Percentiles rank a stretch among this genome's conserved stretches.
phyloP scores from a whole-genome alignment of 495 filamentous ascomycete genomes.

The Astrothelium subdiscretum region DNA sequence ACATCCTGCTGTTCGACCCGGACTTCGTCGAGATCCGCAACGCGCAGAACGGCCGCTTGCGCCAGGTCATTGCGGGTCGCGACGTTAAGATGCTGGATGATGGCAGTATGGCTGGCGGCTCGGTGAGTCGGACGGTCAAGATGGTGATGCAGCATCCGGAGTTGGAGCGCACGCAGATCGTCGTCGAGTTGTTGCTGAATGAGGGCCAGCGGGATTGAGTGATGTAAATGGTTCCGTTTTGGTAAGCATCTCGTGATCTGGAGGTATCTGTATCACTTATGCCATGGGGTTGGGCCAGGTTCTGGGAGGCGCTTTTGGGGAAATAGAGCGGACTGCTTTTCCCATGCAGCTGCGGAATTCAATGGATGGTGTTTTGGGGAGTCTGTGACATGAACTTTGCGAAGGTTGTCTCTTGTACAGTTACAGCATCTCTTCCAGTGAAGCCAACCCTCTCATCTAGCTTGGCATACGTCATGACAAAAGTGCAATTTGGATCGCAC shows the following conservation, averaged over 20 bases:
- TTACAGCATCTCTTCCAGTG: neutral
- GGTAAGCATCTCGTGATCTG: neutral
- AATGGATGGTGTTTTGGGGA: neutral
- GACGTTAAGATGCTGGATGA: conserved; percentile 85
- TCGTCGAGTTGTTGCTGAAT: conserved; percentile 87
- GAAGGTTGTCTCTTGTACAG: neutral
- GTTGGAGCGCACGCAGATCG: conserved; percentile 64
- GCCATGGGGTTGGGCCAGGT: neutral
- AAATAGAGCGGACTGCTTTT: neutral
- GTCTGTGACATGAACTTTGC: neutral
- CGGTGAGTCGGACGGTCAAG: conserved; percentile 57
- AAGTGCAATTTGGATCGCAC: neutral
- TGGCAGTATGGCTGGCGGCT: conserved; percentile 41
- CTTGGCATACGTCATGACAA: neutral
- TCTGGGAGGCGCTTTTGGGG: neutral
- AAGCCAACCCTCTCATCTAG: neutral
- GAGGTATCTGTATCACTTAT: neutral
- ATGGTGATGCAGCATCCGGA: conserved; percentile 92
- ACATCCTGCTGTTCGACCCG: conserved; percentile 51
- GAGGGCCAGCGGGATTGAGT: conserved; percentile 76
- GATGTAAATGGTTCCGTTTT: neutral
- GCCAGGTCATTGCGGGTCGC: conserved; percentile 86
- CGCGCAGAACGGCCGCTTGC: conserved; percentile 83
- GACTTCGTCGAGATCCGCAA: conserved; percentile 95
- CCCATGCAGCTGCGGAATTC: neutral